These are phyloP conservation scores for Zizania latifolia DNA, from an alignment of 176 grass and related monocot genomes.

Conservation along the genomic window DNA sequence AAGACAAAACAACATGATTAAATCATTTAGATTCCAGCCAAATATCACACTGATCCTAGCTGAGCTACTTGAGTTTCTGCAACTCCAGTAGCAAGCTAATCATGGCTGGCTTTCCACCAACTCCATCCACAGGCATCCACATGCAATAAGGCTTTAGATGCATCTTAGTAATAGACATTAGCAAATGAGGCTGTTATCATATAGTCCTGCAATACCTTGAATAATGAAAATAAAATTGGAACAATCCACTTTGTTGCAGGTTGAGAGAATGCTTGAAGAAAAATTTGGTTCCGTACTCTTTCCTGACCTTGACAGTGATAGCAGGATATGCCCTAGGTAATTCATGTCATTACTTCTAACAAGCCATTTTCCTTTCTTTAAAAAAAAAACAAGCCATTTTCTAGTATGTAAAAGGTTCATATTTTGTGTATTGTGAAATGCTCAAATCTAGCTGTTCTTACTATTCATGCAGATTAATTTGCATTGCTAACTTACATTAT, in stretches of 20 bases:
- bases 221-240: conserved; percentile 16
- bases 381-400: not conserved
- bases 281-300: conserved; percentile 76
- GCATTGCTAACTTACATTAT: not conserved
- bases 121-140: not conserved
- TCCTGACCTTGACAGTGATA: conserved; percentile 44
- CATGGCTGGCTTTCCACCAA: not conserved
- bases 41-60: not conserved
- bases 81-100: not conserved
- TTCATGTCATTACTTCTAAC: conserved; percentile 9
- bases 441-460: no score
- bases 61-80: not conserved
- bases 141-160: not conserved
- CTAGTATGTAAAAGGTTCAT: not conserved
- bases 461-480: conserved; percentile 4
- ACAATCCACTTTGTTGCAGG: conserved; percentile 43
- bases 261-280: conserved; percentile 87
- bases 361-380: not conserved
- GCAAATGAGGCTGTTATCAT: not conserved
- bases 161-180: not conserved
- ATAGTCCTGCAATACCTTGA: not conserved
- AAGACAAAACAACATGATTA: not conserved
- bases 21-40: not conserved
- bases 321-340: conserved; percentile 85
- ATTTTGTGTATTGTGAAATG: not conserved